phyloP scores from a whole-genome alignment of 2,329 filamentous ascomycete genomes.

The Pseudogymnoascus destructans region DNA sequence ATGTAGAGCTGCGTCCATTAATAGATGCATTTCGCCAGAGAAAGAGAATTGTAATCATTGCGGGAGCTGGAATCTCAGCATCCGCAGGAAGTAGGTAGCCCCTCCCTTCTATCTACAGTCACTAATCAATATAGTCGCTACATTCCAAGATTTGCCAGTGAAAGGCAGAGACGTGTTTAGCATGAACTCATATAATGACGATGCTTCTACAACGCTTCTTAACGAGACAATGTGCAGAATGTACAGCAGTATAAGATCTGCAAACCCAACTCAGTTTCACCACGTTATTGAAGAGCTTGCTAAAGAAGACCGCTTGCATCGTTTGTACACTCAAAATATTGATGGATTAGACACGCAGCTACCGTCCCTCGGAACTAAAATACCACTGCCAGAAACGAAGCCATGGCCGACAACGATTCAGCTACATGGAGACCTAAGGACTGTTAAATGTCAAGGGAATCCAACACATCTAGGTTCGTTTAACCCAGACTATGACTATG shows the following conservation, averaged over 20 bases:
- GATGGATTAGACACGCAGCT: constrained; percentile 81
- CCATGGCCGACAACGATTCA: constrained; percentile 88
- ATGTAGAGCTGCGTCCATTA: constrained; percentile 46
- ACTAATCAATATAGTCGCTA: constrained; percentile 14
- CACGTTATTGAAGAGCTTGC: constrained; percentile 79
- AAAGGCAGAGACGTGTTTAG: constrained; percentile 56
- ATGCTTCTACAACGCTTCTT: constrained; percentile 71
- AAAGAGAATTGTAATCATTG: constrained; percentile 90
- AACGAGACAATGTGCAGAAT: constrained; percentile 87
- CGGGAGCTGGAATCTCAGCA: constrained; percentile 88
- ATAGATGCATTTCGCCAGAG: constrained; percentile 65
- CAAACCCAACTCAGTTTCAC: constrained; percentile 75
- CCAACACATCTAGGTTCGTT: constrained; percentile 14
- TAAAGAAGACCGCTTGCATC: constrained; percentile 67
- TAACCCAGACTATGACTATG: constrained; percentile 51
- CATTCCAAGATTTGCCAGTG: constrained; percentile 12
- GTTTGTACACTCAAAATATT: constrained; percentile 90
- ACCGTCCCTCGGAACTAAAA: constrained; percentile 59
- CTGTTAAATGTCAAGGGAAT: constrained; percentile 13
- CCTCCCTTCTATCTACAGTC: constrained; percentile 6
- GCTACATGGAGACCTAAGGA: constrained; percentile 81
- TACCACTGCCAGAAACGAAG: constrained; percentile 63
- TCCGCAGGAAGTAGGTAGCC: constrained; percentile 63
- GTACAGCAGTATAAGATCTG: constrained; percentile 59
- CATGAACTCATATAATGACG: constrained; percentile 79